Percentiles rank a stretch among this genome's conserved stretches.
phyloP scores from a whole-genome alignment of 2,329 filamentous ascomycete species.

The Aspergillus alliaceus region DNA sequence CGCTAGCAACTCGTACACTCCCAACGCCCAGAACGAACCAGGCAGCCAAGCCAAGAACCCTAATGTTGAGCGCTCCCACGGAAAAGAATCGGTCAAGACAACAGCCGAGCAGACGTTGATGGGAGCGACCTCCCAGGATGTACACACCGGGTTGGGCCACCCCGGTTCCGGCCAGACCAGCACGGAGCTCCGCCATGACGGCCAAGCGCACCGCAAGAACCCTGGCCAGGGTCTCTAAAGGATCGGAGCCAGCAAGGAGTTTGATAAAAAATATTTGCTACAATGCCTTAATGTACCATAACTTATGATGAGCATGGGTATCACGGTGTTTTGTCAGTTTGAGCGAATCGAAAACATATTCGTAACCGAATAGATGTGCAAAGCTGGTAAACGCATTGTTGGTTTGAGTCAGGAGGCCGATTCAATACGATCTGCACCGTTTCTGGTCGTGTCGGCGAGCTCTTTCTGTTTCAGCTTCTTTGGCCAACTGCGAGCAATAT shows the following conservation, averaged over 20 bases:
- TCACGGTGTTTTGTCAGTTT: constrained; percentile 2
- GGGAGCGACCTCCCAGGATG: constrained; percentile 55
- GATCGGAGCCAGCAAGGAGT: constrained; percentile 35
- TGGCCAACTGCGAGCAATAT: constrained; percentile 89
- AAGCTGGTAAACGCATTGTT: background rate
- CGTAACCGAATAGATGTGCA: background rate
- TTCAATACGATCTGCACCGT: constrained; percentile 4
- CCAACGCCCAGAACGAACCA: constrained; percentile 39
- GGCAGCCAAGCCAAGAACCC: constrained; percentile 45
- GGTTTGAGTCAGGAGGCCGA: constrained; percentile 2
- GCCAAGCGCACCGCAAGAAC: constrained; percentile 43
- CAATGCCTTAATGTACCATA: constrained; percentile 5
- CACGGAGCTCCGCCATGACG: constrained; percentile 50
- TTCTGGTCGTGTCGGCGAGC: background rate
- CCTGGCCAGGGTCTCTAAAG: constrained; percentile 45
- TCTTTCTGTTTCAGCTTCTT: constrained; percentile 56
- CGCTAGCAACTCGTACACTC: constrained; percentile 46
- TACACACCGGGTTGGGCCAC: constrained; percentile 55
- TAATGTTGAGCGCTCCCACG: constrained; percentile 37
- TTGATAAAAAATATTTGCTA: no score
- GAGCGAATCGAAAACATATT: background rate
- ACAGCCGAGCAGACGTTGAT: constrained; percentile 48
- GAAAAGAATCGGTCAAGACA: constrained; percentile 44
- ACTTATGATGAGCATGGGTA: constrained; percentile 8
- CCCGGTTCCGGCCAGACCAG: constrained; percentile 52